Conservation (phyloP, 371 early-diverging fungal genomes). For the Zychaea mexicana region DNA sequence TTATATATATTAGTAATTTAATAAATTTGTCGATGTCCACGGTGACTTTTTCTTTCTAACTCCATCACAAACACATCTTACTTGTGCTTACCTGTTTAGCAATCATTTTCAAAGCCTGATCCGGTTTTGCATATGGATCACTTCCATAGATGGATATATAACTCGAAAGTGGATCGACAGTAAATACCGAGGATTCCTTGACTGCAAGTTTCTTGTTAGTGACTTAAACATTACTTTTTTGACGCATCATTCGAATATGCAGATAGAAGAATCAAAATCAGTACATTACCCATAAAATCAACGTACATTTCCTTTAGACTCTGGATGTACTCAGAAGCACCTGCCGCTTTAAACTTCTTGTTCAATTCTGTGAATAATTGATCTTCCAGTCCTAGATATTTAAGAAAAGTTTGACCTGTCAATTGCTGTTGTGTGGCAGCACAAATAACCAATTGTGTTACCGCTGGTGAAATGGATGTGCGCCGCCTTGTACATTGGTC, state of each 20-base stretch:
- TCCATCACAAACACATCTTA: neutral
- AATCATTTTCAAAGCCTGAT: slow-evolving; percentile 63
- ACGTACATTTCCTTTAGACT: slow-evolving; percentile 80
- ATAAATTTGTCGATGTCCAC: neutral
- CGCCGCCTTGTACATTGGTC: slow-evolving; percentile 75
- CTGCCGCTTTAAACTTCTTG: slow-evolving; percentile 53
- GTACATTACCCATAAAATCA: slow-evolving; percentile 59
- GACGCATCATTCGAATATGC: too few relatives aligned
- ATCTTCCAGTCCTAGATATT: slow-evolving; percentile 67
- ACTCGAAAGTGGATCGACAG: slow-evolving; percentile 70
- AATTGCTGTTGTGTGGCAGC: slow-evolving; percentile 31
- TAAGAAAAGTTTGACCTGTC: slow-evolving; percentile 17
- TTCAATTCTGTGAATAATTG: slow-evolving; percentile 59
- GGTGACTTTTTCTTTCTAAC: too few relatives aligned
- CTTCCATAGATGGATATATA: slow-evolving; percentile 65
- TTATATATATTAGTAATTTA: neutral
- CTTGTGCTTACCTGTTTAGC: slow-evolving; percentile 65
- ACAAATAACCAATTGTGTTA: slow-evolving; percentile 24
- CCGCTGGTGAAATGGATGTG: slow-evolving; percentile 84
- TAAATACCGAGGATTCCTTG: slow-evolving; percentile 80
- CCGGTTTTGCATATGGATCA: slow-evolving; percentile 41
- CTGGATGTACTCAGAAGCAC: slow-evolving; percentile 61
- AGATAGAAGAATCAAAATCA: neutral
- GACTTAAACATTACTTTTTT: too few relatives aligned
- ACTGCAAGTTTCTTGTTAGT: too few relatives aligned